These are phyloP conservation scores for Mayamaea pseudoterrestris DNA, from an alignment of 108 stramenopile genomes.

Conservation along the genomic window DNA sequence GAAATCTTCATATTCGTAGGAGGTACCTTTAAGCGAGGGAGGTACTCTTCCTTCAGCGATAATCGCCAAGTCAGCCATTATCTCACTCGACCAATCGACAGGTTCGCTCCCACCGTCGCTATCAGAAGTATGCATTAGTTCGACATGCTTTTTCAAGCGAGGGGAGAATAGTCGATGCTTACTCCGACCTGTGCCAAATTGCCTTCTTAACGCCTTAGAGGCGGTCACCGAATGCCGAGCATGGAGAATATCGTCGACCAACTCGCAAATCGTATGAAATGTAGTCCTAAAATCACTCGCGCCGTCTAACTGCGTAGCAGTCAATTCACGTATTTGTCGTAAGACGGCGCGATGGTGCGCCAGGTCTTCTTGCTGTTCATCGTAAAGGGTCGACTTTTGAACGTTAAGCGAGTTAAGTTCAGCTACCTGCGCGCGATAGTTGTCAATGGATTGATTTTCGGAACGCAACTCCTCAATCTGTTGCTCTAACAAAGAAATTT, in stretches of 20 bases:
- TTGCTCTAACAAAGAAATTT: conserved; percentile 35
- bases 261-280: too few relatives aligned
- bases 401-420: conserved; percentile 5
- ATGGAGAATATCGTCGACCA: too few relatives aligned
- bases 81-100: conserved; percentile 57
- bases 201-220: too few relatives aligned
- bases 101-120: conserved; percentile 22
- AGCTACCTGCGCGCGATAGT: conserved; percentile 23
- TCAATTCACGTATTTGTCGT: conserved; percentile 20
- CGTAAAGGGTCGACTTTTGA: conserved; percentile 17
- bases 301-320: too few relatives aligned
- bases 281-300: too few relatives aligned
- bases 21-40: conserved; percentile 7
- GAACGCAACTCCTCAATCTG: conserved; percentile 24
- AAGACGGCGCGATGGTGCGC: conserved; percentile 17
- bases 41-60: conserved; percentile 57
- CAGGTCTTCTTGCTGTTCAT: conserved; percentile 17
- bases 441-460: conserved; percentile 14
- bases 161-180: background rate
- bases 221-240: too few relatives aligned
- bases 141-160: conserved; percentile 4
- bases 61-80: conserved; percentile 47
- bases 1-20: too few relatives aligned
- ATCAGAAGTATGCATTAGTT: background rate
- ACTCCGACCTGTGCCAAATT: too few relatives aligned